A percentile compares a stretch with the other conserved stretches of the same genome.
phyloP scores from a whole-genome alignment of 2,329 filamentous ascomycete genomes.

The Xylogone sp. region DNA sequence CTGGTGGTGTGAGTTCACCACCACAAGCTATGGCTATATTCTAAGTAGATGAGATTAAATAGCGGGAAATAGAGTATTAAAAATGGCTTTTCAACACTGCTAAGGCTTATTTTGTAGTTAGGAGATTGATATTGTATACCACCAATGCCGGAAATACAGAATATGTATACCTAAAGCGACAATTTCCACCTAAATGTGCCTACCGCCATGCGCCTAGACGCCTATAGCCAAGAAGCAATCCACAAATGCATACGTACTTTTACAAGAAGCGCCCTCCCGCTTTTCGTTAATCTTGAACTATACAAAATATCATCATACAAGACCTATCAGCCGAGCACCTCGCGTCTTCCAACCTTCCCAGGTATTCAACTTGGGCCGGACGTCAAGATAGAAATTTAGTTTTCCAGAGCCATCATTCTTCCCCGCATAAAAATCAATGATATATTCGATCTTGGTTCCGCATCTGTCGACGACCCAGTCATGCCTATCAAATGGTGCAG shows the following conservation, averaged over 20 bases:
- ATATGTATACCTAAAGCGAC: no score
- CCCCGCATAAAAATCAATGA: conserved; percentile 97
- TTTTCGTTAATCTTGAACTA: neutral
- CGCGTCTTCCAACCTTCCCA: conserved; percentile 69
- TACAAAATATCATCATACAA: conserved; percentile 37
- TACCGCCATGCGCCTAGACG: no score
- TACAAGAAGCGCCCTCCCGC: neutral
- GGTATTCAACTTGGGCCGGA: conserved; percentile 64
- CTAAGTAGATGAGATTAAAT: neutral
- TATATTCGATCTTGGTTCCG: conserved; percentile 81
- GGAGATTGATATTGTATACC: no score
- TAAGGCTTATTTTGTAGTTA: no score
- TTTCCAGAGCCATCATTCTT: conserved; percentile 38
- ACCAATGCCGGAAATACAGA: no score
- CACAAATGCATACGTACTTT: neutral
- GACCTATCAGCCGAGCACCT: conserved; percentile 43
- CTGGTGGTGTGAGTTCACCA: conserved; percentile 13
- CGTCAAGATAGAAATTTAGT: conserved; percentile 63
- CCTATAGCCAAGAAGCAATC: no score
- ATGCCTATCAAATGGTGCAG: conserved; percentile 88
- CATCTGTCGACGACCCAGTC: conserved; percentile 97
- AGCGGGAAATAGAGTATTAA: neutral
- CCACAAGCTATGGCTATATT: conserved; percentile 19
- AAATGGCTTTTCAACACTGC: no score
- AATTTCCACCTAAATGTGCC: no score